These are phyloP conservation scores for Arthrinium puccinioides DNA, from an alignment of 2,329 filamentous ascomycete species.

Conservation along the genomic window DNA sequence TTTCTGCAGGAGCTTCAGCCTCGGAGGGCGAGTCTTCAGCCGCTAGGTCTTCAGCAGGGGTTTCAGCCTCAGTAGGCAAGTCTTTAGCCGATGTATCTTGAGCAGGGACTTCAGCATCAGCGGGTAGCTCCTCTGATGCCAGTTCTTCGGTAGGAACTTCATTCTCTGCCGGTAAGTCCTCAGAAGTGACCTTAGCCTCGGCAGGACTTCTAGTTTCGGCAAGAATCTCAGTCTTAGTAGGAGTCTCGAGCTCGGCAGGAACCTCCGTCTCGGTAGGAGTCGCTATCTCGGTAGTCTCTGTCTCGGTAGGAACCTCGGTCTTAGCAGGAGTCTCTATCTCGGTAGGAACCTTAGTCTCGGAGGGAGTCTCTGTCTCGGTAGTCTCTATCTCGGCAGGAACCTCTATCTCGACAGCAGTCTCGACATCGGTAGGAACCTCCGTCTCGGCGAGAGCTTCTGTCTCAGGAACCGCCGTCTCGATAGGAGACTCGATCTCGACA, in stretches of 20 bases:
- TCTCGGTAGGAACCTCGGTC: not conserved
- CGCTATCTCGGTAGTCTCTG: not conserved
- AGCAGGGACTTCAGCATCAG: slow-evolving; percentile 4
- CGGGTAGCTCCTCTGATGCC: slow-evolving; percentile 2
- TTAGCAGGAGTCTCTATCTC: too few relatives aligned
- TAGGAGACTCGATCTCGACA: not conserved
- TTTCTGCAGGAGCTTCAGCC: not conserved
- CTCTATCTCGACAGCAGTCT: not conserved
- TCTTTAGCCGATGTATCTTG: slow-evolving; percentile 4
- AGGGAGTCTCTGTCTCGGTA: too few relatives aligned
- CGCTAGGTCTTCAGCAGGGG: not conserved
- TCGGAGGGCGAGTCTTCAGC: not conserved
- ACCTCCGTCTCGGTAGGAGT: not conserved
- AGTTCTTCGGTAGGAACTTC: slow-evolving; percentile 5
- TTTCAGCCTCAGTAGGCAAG: not conserved
- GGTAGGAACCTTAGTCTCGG: too few relatives aligned
- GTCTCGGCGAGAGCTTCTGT: not conserved
- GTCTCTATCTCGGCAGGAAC: too few relatives aligned
- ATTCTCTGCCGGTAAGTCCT: slow-evolving; percentile 2
- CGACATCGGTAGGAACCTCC: not conserved
- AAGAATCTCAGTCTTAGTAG: not conserved
- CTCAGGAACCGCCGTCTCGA: not conserved
- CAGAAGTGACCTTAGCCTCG: not conserved
- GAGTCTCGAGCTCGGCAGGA: not conserved
- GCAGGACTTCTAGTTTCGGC: not conserved